Percentiles rank a stretch among this genome's conserved stretches.
Conservation (phyloP, 495 filamentous ascomycete species). For the Penicillium manginii region DNA sequence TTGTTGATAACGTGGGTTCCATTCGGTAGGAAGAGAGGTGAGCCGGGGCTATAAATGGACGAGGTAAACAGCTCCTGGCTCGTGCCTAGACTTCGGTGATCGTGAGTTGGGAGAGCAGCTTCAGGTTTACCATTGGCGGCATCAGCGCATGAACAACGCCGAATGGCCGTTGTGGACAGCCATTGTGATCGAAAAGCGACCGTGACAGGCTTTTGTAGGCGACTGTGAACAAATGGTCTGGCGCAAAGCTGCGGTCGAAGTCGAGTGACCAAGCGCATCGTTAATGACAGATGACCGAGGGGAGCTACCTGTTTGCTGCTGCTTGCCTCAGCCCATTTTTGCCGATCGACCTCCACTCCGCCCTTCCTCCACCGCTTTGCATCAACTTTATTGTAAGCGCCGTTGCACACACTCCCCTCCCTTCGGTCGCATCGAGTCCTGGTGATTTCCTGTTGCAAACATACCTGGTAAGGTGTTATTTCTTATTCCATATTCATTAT, state of each 20-base stretch:
- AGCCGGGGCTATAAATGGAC: conserved; percentile 81
- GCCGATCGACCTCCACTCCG: too few species aligned
- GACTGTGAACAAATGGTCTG: conserved; percentile 7
- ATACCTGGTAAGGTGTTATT: too few species aligned
- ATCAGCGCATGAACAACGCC: conserved; percentile 46
- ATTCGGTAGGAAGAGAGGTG: conserved; percentile 84
- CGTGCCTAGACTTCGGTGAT: conserved; percentile 74
- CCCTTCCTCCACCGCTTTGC: too few species aligned
- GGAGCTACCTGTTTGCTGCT: too few species aligned
- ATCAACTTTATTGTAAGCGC: too few species aligned
- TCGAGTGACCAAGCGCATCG: conserved; percentile 32
- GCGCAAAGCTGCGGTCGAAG: conserved; percentile 23
- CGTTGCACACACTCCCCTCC: too few species aligned
- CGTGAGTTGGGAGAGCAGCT: conserved; percentile 36
- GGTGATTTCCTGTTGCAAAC: too few species aligned
- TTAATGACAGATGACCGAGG: too few species aligned
- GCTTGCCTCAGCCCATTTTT: too few species aligned
- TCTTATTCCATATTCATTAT: too few species aligned
- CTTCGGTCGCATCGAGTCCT: too few species aligned
- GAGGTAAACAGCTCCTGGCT: conserved; percentile 79
- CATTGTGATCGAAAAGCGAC: conserved; percentile 29
- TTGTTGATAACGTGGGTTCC: conserved; percentile 88
- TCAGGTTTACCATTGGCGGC: conserved; percentile 26
- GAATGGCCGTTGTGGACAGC: conserved; percentile 37
- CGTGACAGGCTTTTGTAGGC: conserved; percentile 6